Base-by-base conservation (phyloP, 1,284 basidiomycete genomes). In the Melampsora abietis-canadensis region DNA sequence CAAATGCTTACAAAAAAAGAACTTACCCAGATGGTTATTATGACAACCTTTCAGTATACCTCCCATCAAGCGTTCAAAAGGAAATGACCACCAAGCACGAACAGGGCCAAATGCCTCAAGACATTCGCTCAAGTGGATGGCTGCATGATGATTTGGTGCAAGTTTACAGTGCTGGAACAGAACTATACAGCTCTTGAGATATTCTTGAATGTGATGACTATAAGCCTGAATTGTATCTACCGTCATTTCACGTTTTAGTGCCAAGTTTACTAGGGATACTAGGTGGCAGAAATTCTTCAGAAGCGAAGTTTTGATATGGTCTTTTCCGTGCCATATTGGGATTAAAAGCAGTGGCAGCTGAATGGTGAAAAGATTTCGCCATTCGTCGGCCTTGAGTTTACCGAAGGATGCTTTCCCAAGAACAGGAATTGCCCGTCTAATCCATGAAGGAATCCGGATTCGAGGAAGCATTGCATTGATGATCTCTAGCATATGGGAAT, bases 81-180 rank as follows among this genome's bases (percentile, higher is more conserved):
- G 37, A 40, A 40, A 40, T 40, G 37, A 5, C 37, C 37, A 74
- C 70, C 70, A 74, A 21, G 64, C 64, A 37, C 70, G 14, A 14
- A 40, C 31, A 0, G 64, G 70, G 6, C 64, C 70, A 66, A 66
- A 74, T 46, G 34, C 44, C 15, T 74, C 70, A 4, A 74, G 70
- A 30, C 64, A 66, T 60, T 74, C 70, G 47, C 51, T 54, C 12
- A 74, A 54, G 46, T 66, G 70, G 15, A 74, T 37, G 2, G 64
- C 48, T 64, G 66, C 66, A 57, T 74, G 70, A 64, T 74, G 70
- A 46, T 74, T 74, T 40, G 64, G 70, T 34, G 70, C 70, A 47
- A 74, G 27, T 2, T 2, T 27, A 27, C 34, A 30, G 46, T 74
- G 17, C 30, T 61, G 70, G 47, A 74, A 74, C 37, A 74, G 64